A percentile compares a stretch with the other conserved stretches of the same genome.
These are phyloP conservation scores for Phyllosticta ampelicida DNA, from an alignment of 2,329 filamentous ascomycete genomes.

Conservation along the genomic window DNA sequence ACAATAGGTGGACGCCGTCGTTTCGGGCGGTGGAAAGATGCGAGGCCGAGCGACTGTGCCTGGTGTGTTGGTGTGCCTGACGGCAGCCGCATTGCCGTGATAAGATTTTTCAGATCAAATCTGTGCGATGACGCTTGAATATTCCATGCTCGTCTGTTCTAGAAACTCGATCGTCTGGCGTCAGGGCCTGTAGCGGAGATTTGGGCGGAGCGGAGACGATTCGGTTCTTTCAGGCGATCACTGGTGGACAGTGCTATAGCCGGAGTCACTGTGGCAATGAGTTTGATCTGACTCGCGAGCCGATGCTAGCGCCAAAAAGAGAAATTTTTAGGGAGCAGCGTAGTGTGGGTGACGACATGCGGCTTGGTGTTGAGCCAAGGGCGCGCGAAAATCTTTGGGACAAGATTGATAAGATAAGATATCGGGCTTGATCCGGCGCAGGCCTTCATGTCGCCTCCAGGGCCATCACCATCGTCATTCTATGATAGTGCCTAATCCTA, in stretches of 20 bases:
- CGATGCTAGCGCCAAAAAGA: background rate
- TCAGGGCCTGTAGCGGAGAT: background rate
- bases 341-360: background rate
- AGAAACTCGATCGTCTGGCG: background rate
- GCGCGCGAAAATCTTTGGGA: background rate
- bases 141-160: background rate
- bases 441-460: no score
- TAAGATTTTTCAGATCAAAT: background rate
- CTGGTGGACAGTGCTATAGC: background rate
- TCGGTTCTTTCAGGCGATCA: background rate
- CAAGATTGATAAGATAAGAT: background rate
- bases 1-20: background rate
- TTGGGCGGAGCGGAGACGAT: background rate
- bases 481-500: no score
- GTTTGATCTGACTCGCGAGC: background rate
- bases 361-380: background rate
- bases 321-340: no score
- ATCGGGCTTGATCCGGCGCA: background rate
- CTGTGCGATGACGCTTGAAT: background rate
- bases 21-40: background rate
- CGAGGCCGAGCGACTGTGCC: background rate
- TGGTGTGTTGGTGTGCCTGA: background rate
- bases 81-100: background rate
- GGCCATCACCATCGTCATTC: background rate
- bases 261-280: background rate